Evolutionary conservation across 441 rosid genomes (phyloP).

Genomic region (Gossypium gossypioides): DNA sequence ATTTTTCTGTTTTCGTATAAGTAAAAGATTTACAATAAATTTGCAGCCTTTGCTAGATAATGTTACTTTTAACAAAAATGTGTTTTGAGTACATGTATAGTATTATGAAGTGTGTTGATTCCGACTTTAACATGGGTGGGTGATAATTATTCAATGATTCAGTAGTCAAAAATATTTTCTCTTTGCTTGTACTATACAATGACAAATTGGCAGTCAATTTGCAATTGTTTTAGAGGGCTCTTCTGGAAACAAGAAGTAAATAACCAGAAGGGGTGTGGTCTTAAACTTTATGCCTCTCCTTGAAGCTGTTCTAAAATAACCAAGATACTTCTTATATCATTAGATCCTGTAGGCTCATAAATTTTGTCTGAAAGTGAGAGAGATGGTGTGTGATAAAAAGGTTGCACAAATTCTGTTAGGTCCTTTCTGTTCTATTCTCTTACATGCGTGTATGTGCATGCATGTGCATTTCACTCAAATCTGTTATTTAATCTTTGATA

Average conservation of each 20-base stretch:
- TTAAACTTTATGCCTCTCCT: neutral
- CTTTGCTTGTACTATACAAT: neutral
- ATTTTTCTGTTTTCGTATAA: neutral
- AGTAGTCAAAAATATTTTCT: neutral
- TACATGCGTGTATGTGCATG: neutral
- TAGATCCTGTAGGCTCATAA: neutral
- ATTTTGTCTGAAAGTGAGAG: neutral
- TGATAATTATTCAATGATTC: neutral
- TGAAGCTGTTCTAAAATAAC: neutral
- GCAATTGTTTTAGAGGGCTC: neutral
- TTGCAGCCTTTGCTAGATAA: neutral
- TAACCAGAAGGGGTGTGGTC: neutral
- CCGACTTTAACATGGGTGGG: neutral
- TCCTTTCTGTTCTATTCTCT: neutral
- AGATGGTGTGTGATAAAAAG: neutral
- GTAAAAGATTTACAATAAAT: neutral
- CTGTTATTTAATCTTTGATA: neutral
- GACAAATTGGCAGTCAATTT: neutral
- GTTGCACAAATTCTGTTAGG: neutral
- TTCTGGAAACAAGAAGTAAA: neutral
- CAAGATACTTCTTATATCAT: neutral
- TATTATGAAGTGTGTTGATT: neutral
- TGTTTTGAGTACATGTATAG: neutral
- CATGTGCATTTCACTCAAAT: neutral
- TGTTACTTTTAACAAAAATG: neutral